Base-by-base conservation (phyloP, 140 eudicot species). In the Flaveria floridana region DNA sequence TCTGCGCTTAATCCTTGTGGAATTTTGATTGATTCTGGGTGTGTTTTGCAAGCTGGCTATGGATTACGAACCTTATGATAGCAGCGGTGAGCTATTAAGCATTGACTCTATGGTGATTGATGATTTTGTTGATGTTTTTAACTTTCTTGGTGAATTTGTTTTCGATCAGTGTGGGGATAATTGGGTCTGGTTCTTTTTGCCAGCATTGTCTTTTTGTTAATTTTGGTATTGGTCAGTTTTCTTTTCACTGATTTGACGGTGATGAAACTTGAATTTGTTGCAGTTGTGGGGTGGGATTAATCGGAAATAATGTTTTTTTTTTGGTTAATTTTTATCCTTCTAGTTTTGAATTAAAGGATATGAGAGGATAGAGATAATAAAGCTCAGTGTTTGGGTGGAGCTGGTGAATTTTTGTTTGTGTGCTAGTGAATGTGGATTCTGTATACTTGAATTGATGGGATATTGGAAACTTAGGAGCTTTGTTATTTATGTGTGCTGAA, bases 41-140 rank as follows among this genome's bases (percentile, higher is more conserved):
- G 20, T n/a, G 0, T 62, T 69, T 75, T 50, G 34, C 81, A 81
- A 85, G 72, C 89, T 87, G 92, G 93, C 90, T 77, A 89, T 89
- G 96, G 93, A 85, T 56, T 87, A 86, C 84, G 89, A 79, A 53
- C 82, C 96, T 20, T 89, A 53, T 63, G 93, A 85, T 75, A 87
- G 92, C 83, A 87, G 90, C 69, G 96, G 96, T 89, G 73, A 83
- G 86, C 74, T 65, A 20, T 70, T 70, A n/a, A 16, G 41, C 41
- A 34, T 5, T 34, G 41, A 34, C 4, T 34, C 75, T 67, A 13
- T 65, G 66, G 47, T n/a, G 42, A 55, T 28, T n/a, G 74, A 71
- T 53, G 39, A 21, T 46, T 44, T 68, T 20, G 5, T 44, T 44
- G 21, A 47, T 47, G 66, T 34, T 34, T 34, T 34, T 34, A 34